These are phyloP conservation scores for Crithidia bombi DNA, from an alignment of 208 protist species.

Conservation along the genomic window DNA sequence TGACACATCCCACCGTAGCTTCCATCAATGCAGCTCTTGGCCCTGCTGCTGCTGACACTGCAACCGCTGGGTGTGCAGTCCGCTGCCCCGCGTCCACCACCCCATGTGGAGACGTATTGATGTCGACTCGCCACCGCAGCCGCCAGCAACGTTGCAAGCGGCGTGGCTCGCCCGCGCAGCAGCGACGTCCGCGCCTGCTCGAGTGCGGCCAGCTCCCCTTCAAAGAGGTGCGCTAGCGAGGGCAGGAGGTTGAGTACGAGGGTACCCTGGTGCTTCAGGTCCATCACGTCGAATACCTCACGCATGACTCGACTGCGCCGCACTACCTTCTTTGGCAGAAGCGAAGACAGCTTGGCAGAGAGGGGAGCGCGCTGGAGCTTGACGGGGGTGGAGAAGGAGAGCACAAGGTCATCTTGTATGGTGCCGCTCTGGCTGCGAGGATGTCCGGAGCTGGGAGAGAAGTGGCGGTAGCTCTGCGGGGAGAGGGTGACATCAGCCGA, in stretches of 20 bases:
- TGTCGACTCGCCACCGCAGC: slow-evolving; percentile 14
- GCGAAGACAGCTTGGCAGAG: slow-evolving; percentile 19
- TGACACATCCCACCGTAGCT: neutral
- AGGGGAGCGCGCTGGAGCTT: slow-evolving; percentile 5
- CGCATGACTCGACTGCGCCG: slow-evolving; percentile 57
- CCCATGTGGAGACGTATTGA: slow-evolving; percentile 11
- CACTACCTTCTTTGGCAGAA: slow-evolving; percentile 29
- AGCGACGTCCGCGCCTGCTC: slow-evolving; percentile 20
- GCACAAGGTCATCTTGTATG: slow-evolving; percentile 3
- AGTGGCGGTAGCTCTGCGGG: neutral
- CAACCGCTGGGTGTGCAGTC: neutral
- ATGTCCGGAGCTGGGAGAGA: neutral
- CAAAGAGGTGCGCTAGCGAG: slow-evolving; percentile 48
- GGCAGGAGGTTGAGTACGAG: slow-evolving; percentile 44
- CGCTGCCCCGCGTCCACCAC: neutral
- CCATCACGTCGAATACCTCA: slow-evolving; percentile 64
- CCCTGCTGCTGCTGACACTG: too few relatives aligned
- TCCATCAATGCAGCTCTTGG: too few relatives aligned
- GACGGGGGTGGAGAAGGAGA: neutral
- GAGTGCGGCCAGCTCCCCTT: slow-evolving; percentile 47
- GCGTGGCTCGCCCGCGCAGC: neutral
- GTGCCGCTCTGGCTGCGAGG: neutral
- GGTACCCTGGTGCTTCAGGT: slow-evolving; percentile 47
- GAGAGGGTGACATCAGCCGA: neutral
- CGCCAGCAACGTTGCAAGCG: slow-evolving; percentile 16